Conservation (phyloP, 768 basidiomycete species). For the Lactarius vividus region DNA sequence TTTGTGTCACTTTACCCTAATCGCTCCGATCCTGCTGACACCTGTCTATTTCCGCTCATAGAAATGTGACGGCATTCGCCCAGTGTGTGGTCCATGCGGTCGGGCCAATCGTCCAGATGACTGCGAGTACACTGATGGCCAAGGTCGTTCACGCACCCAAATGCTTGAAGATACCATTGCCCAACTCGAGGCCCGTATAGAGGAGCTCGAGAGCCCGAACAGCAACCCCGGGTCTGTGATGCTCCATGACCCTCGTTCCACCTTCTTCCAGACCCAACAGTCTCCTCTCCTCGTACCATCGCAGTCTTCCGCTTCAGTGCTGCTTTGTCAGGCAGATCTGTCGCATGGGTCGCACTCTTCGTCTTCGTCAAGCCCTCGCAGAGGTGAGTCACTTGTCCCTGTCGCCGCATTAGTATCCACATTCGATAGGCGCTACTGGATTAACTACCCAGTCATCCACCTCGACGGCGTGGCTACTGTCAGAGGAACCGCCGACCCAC, state of each 20-base stretch:
- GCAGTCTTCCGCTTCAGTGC: neutral
- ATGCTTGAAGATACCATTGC: slow-evolving; percentile 57
- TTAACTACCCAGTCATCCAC: neutral
- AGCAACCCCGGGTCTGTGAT: slow-evolving; percentile 16
- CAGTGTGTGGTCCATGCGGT: slow-evolving; percentile 61
- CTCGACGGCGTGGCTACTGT: slow-evolving; percentile 7
- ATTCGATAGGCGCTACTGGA: neutral
- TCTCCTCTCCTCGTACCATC: slow-evolving; percentile 2
- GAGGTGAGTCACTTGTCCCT: neutral
- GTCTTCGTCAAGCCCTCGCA: slow-evolving; percentile 18
- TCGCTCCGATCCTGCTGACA: neutral
- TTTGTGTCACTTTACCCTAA: neutral
- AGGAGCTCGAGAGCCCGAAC: slow-evolving; percentile 29
- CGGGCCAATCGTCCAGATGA: slow-evolving; percentile 57
- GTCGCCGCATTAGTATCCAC: slow-evolving; percentile 2
- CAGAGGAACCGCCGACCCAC: slow-evolving; percentile 22
- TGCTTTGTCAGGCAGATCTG: slow-evolving; percentile 2
- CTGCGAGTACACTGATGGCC: slow-evolving; percentile 69
- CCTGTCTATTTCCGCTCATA: slow-evolving; percentile 28
- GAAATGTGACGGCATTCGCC: slow-evolving; percentile 67
- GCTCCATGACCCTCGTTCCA: slow-evolving; percentile 28
- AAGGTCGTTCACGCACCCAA: slow-evolving; percentile 55
- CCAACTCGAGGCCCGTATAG: slow-evolving; percentile 51
- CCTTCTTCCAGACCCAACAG: slow-evolving; percentile 11
- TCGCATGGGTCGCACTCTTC: slow-evolving; percentile 18